Base-by-base conservation (phyloP, 768 basidiomycete genomes). In the Suillus paluster region DNA sequence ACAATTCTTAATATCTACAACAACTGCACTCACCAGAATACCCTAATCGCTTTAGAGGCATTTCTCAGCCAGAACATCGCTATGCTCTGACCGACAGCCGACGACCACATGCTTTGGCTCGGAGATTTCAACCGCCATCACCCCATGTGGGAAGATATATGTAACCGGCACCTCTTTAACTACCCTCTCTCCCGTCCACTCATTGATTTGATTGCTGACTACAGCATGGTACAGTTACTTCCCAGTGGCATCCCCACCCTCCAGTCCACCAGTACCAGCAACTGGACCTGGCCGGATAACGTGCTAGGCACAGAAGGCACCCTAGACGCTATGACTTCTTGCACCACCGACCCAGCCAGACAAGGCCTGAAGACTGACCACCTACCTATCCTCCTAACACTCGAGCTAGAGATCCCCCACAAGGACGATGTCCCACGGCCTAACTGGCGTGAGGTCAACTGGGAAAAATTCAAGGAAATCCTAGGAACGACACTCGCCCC, bases 311-410 rank as follows among this genome's bases (percentile, higher is more conserved):
- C 67, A 0, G 60, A 57, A 3, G 49, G 66, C 17, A 49, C 69
- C 4, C 10, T 59, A 0, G 58, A 66, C 0, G 15, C 15, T 4
- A n/a, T 77, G 17, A 62, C 67, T 10, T 34, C 38, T 8, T 81
- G 78, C 55, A 57, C 68, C n/a, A 73, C 62, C 1, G 52, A 53
- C 1, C 68, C 66, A 4, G 49, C 41, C 0, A 15, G 19, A 0
- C 58, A 58, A 0, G 72, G 70, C 1, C 58, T 65, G 0, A 61
- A 63, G 0, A 70, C 77, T 1, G 77, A 80, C 67, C 78, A 80
- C 53, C 62, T 76, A 19, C 77, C 76, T 0, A 70, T 80, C 1
- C 25, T 70, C 15, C 71, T 69, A 0, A 39, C 39, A 2, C 4
- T 80, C 0, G 66, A 73, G 2, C 25, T 76, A 0, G 50, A 59